Evolutionary conservation across 495 filamentous ascomycete species (phyloP).

Genomic region (Patellaria atrata): DNA sequence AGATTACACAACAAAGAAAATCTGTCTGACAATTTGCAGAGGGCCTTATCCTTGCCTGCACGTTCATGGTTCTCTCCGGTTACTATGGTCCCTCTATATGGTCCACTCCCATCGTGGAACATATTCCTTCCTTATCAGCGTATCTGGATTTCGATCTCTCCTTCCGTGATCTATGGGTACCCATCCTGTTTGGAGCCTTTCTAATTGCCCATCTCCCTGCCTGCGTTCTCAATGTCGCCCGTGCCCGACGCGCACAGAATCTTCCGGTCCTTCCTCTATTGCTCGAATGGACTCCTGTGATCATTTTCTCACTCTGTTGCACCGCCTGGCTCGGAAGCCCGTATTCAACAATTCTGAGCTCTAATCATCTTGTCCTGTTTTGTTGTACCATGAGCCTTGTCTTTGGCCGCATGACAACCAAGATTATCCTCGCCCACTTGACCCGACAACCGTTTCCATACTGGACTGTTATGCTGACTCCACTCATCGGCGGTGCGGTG

Average conservation of each 20-base stretch:
- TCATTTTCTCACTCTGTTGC: conserved; percentile 57
- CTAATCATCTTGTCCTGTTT: conserved; percentile 83
- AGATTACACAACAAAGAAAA: conserved; percentile 1
- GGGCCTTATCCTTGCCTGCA: conserved; percentile 76
- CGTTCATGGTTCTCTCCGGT: conserved; percentile 72
- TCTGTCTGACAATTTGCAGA: conserved; percentile 33
- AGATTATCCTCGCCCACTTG: conserved; percentile 94
- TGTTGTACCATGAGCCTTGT: conserved; percentile 90
- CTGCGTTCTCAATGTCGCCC: conserved; percentile 65
- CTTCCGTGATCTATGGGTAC: conserved; percentile 78
- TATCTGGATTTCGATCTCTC: conserved; percentile 25
- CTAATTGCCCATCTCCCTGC: conserved; percentile 68
- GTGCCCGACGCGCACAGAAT: conserved; percentile 53
- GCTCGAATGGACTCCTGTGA: conserved; percentile 88
- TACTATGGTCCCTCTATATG: conserved; percentile 81
- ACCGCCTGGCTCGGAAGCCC: conserved; percentile 79
- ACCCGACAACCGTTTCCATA: conserved; percentile 88
- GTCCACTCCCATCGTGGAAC: conserved; percentile 48
- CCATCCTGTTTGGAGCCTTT: conserved; percentile 55
- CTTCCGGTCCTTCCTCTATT: conserved; percentile 75
- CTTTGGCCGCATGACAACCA: conserved; percentile 98
- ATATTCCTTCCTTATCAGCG: conserved; percentile 12
- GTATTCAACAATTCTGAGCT: conserved; percentile 57
- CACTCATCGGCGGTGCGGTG: conserved; percentile 70
- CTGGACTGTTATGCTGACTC: conserved; percentile 83